Evolutionary conservation across 352 stramenopile genomes (phyloP), one percentile per base, ranked within the genome.

Genomic region (Pythium phragmitis): DNA sequence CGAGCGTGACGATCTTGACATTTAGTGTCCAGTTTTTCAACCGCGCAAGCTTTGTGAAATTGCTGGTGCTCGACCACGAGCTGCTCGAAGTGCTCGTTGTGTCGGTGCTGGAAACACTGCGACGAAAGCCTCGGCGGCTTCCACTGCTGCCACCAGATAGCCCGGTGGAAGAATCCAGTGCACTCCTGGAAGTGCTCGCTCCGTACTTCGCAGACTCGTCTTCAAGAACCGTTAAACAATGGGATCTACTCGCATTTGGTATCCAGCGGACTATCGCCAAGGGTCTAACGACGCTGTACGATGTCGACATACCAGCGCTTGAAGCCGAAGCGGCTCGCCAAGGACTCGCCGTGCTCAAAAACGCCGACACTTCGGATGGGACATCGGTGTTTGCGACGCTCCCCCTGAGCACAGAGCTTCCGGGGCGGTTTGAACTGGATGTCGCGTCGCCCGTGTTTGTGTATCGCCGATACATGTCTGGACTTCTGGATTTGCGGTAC

Each of bases 11-110:
- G 26, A 96, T 96, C 62, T 72, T 96, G 43, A 82, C 84, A 21
- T 93, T 99, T 49, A 94, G 82, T 36, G 97, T 99, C 6, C 97
- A 99, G 74, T 99, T 99, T 63, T 91, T 99, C 63, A 99, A 99
- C 71, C 91, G 97, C n/a, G 89, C 94, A 33, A 97, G 90, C 7
- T 99, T 99, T 74, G 96, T 99, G 17, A 87, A 87, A 65, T 74
- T 90, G 2, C 57, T 94, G n/a, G 81, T 91, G 23, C 69, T 74
- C 7, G 74, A 91, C 60, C 85, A 91, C 65, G 82, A 87, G 30
- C 56, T 94, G 8, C 64, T 94, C 28, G 83, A 91, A 60, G 83
- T 92, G 2, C 63, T 95, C 16, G 72, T 90, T 17, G 74, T 72
- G 4, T 90, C 84, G 1, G 78, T 92, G 14, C 69, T 91, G 9